Evolutionary conservation across 805 yeast species (phyloP), one percentile per base, ranked within the genome.

Genomic region (Kodamaea hsintzibuensis): DNA sequence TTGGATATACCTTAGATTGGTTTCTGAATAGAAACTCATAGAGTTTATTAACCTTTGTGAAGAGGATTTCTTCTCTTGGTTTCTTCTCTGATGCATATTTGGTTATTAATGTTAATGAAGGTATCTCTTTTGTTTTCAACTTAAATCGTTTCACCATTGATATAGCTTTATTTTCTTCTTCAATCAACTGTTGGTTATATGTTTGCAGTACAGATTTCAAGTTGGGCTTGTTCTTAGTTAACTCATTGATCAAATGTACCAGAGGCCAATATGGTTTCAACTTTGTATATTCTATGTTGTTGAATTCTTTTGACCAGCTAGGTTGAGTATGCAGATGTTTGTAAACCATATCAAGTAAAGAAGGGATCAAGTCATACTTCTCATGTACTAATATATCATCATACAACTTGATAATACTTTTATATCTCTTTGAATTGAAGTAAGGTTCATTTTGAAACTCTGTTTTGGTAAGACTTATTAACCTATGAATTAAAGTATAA

Each of bases 251-350:
- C 19, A 71, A 51, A 54, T 76, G 78, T 4, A 64, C 67, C 47
- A 62, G 70, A 5, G 79, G 79, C 74, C 74, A 74, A 2, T 54
- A 40, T 1, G 51, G 40, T 27, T 66, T 63, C 40, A 73, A 55
- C 6, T 62, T 51, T 19, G 57, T 45, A 49, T 68, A 66, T 19
- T 61, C 60, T 35, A 59, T 51, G 9, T 57, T 54, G 3, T 51
- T 45, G 55, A 73, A 68, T 7, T 58, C 58, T 1, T 44, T 25
- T 13, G 63, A 47, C 69, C 73, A 67, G 7, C 14, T 16, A 17
- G 25, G n/a, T 16, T 17, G 30, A n/a, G 66, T 62, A 9, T 47
- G 37, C 14, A 42, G 42, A 17, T 51, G 40, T 49, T 66, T 69
- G 60, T 66, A 73, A 17, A 68, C 58, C 2, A 54, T 42, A 57